phyloP scores from a whole-genome alignment of 495 filamentous ascomycete species.

The Penicillium coffeae region DNA sequence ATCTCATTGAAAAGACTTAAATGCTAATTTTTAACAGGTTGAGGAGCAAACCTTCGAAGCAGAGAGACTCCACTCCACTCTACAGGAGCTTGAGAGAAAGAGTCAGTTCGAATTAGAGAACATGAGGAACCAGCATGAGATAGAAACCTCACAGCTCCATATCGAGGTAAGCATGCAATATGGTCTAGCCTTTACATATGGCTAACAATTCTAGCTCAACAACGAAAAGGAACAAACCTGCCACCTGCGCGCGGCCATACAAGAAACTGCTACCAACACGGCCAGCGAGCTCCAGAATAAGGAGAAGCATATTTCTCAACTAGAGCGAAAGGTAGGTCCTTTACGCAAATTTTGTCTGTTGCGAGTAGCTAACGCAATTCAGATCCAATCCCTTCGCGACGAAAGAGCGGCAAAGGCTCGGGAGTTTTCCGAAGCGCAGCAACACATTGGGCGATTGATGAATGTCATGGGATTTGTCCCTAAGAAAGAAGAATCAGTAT shows the following conservation, averaged over 20 bases:
- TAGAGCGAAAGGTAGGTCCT: slow-evolving; percentile 43
- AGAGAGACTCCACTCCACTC: slow-evolving; percentile 16
- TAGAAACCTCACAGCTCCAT: slow-evolving; percentile 11
- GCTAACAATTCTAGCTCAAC: slow-evolving; percentile 9
- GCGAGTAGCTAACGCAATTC: neutral
- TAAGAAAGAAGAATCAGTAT: slow-evolving; percentile 12
- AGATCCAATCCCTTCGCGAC: slow-evolving; percentile 40
- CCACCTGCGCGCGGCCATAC: slow-evolving; percentile 23
- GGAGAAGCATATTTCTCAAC: slow-evolving; percentile 30
- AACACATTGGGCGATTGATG: slow-evolving; percentile 47
- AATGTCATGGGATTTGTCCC: slow-evolving; percentile 42
- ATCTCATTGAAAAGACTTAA: neutral
- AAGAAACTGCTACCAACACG: slow-evolving; percentile 21
- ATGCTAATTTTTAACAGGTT: slow-evolving; percentile 17
- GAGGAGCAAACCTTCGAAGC: slow-evolving; percentile 18
- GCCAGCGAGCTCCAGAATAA: slow-evolving; percentile 32
- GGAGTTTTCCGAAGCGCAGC: slow-evolving; percentile 48
- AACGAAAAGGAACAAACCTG: slow-evolving; percentile 24
- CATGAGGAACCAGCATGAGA: slow-evolving; percentile 15
- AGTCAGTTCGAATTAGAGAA: slow-evolving; percentile 16
- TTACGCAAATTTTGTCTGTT: neutral
- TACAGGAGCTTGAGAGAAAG: slow-evolving; percentile 21
- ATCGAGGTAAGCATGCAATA: slow-evolving; percentile 21
- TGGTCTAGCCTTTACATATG: neutral
- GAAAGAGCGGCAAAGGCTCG: slow-evolving; percentile 42